These are phyloP conservation scores for Plasmodium falciparum DNA, from an alignment of 169 alveolate genomes.

Conservation along the genomic window DNA sequence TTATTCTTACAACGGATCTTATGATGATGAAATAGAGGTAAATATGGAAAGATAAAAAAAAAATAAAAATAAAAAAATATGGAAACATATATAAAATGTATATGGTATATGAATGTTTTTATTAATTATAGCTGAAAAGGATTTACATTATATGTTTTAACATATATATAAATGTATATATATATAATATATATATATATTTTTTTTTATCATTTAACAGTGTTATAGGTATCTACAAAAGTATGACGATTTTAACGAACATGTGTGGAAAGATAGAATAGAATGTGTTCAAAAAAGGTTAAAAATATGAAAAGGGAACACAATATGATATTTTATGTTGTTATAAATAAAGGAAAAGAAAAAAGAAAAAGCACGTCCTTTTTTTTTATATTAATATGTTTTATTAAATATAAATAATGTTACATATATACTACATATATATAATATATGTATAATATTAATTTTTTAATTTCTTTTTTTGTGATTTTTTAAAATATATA, in stretches of 20 bases:
- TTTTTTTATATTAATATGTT: too few relatives aligned
- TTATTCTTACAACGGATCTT: slow-evolving; percentile 34
- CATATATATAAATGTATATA: neutral
- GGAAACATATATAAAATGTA: neutral
- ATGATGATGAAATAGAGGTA: slow-evolving; percentile 22
- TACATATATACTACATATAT: too few relatives aligned
- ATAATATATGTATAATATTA: too few relatives aligned
- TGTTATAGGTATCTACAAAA: slow-evolving; percentile 61
- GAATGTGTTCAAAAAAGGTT: slow-evolving; percentile 7
- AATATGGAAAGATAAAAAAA: neutral
- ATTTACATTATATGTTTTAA: neutral
- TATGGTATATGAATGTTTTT: neutral
- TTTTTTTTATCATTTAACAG: slow-evolving; percentile 25
- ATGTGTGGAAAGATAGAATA: slow-evolving; percentile 51
- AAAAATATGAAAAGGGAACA: slow-evolving; percentile 1
- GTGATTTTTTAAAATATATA: too few relatives aligned
- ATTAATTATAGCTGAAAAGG: neutral
- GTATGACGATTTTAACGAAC: slow-evolving; percentile 50
- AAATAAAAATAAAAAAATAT: neutral
- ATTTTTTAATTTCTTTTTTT: too few relatives aligned
- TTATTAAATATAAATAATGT: too few relatives aligned
- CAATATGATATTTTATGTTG: too few relatives aligned
- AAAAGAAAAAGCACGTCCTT: too few relatives aligned
- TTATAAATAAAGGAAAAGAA: too few relatives aligned
- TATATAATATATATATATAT: neutral